Conservation (phyloP, 164 flowering plant species). For the Piper betle region DNA sequence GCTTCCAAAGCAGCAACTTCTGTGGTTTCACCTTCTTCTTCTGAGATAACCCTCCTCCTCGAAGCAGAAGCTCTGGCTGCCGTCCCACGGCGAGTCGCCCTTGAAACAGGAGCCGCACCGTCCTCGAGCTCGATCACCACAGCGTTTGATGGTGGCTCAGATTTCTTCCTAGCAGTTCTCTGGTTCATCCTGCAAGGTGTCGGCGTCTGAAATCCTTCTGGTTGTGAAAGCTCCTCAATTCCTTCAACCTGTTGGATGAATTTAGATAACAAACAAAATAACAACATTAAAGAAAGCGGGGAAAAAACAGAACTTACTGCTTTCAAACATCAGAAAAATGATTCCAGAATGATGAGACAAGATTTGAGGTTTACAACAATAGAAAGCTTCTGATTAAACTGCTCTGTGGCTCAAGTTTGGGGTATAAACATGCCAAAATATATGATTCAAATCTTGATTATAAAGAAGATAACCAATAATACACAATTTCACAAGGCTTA, state of each 20-base stretch:
- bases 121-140: background rate
- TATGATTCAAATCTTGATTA: too few species aligned
- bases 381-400: too few species aligned
- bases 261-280: background rate
- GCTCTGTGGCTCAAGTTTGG: too few species aligned
- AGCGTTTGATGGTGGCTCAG: background rate
- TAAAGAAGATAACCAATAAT: too few species aligned
- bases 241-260: constrained; percentile 14
- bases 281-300: background rate
- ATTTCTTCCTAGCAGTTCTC: constrained; percentile 8
- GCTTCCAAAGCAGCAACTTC: background rate
- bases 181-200: constrained; percentile 7
- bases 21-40: constrained; percentile 4
- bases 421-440: too few species aligned
- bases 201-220: background rate
- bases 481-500: too few species aligned
- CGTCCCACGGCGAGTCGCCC: constrained; percentile 7
- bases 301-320: background rate
- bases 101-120: constrained; percentile 4
- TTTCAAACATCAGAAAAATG: background rate
- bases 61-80: constrained; percentile 2
- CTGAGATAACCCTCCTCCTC: constrained; percentile 3
- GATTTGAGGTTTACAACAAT: background rate
- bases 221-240: constrained; percentile 9
- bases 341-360: background rate